Conservation (phyloP, 306 rosid genomes). For the Medicago lupulina region DNA sequence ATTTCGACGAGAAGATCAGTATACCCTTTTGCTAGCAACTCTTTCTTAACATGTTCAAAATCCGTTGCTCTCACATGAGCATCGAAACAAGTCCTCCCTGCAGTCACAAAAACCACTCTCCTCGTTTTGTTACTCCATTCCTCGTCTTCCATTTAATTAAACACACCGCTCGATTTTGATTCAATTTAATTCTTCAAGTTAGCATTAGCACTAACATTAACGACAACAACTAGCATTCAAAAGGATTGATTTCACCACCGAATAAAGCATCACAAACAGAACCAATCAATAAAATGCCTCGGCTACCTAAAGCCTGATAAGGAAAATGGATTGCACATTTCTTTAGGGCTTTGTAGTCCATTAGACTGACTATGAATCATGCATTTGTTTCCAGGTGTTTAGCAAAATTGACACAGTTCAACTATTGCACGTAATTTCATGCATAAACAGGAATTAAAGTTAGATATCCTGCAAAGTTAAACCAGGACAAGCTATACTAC, state of each 20-base stretch:
- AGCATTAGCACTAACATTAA: neutral
- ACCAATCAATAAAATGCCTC: neutral
- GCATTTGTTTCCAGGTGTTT: neutral
- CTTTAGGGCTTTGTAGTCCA: neutral
- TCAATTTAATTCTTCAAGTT: neutral
- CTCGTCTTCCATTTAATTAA: neutral
- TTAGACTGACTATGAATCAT: neutral
- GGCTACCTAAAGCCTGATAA: neutral
- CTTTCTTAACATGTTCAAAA: constrained; percentile 55
- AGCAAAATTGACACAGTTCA: neutral
- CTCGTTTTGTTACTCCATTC: neutral
- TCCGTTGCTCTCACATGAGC: constrained; percentile 73
- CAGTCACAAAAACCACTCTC: constrained; percentile 72
- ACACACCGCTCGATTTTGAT: neutral
- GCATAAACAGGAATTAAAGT: constrained; percentile 14
- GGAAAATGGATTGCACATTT: neutral
- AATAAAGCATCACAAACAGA: constrained; percentile 14
- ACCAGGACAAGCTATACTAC: neutral
- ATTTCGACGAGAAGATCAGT: constrained; percentile 77
- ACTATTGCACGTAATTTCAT: constrained; percentile 10
- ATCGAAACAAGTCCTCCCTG: constrained; percentile 90
- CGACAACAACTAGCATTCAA: neutral
- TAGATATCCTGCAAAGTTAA: constrained; percentile 23
- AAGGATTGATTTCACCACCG: neutral
- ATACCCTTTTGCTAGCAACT: constrained; percentile 66